Percentiles rank a stretch among this genome's conserved stretches.
phyloP scores from a whole-genome alignment of 2,329 filamentous ascomycete species.

The Scleromitrula shiraiana region DNA sequence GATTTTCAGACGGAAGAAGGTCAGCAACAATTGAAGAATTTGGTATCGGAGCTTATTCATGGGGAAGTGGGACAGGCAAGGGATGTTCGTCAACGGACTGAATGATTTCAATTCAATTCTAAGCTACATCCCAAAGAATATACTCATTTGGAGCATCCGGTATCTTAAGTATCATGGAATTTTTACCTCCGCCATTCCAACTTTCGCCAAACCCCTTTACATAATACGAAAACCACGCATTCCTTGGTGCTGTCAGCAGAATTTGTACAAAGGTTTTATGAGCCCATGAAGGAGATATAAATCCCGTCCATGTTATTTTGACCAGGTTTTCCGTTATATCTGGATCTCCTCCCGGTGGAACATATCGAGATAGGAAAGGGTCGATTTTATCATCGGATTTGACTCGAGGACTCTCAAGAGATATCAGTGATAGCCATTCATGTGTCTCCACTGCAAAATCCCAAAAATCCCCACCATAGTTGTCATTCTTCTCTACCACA shows the following conservation, averaged over 20 bases:
- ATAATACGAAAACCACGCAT: slow-evolving; percentile 49
- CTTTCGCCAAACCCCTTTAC: slow-evolving; percentile 43
- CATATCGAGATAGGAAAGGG: slow-evolving; percentile 61
- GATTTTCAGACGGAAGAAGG: slow-evolving; percentile 78
- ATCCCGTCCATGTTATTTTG: slow-evolving; percentile 52
- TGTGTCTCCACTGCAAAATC: slow-evolving; percentile 57
- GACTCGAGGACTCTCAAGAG: slow-evolving; percentile 58
- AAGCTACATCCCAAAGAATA: slow-evolving; percentile 49
- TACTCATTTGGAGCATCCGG: slow-evolving; percentile 44
- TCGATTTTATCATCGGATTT: slow-evolving; percentile 51
- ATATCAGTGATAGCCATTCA: slow-evolving; percentile 67
- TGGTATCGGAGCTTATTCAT: slow-evolving; percentile 73
- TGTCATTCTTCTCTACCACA: slow-evolving; percentile 24
- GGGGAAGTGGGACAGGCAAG: slow-evolving; percentile 59
- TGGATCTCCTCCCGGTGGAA: slow-evolving; percentile 37
- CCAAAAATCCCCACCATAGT: slow-evolving; percentile 46
- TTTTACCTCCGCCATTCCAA: slow-evolving; percentile 37
- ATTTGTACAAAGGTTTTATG: slow-evolving; percentile 39
- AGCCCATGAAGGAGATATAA: slow-evolving; percentile 47
- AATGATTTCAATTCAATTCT: slow-evolving; percentile 34
- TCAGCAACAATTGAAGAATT: slow-evolving; percentile 67
- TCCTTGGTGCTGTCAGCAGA: slow-evolving; percentile 37
- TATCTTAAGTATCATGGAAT: slow-evolving; percentile 47
- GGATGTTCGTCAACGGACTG: slow-evolving; percentile 54
- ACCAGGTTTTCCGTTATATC: slow-evolving; percentile 31